Base-by-base conservation (phyloP, 768 basidiomycete genomes). In the Pleurotus ostreatus region DNA sequence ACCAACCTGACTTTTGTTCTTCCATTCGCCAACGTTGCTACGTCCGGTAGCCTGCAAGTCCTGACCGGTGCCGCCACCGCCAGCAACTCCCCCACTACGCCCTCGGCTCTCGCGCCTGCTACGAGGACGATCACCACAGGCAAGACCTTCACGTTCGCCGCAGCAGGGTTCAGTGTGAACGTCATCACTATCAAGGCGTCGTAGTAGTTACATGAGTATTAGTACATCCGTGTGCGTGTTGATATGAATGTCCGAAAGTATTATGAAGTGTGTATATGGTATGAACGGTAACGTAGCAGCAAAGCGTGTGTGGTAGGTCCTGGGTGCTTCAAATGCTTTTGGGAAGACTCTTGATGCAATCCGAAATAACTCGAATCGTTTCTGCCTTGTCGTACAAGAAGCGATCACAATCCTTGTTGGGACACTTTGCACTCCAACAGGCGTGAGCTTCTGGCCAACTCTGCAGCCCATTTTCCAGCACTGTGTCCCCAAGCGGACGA, bases 391-490 rank as follows among this genome's bases (percentile, higher is more conserved):
- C 83, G 51, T 86, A 87, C 30, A 86, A 72, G 18, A 78, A 65
- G 0, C 78, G 75, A 9, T 63, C 66, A 61, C 85, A 87, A 0
- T 65, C 66, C 11, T 34, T 3, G 55, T 75, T 75, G 3, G 71
- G 63, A 60, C 85, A 87, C 45, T 75, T 74, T 1, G 84, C 78
- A 56, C 70, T 70, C 85, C 85, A 87, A 62, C 84, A 87, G 1
- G 78, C 74, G 59, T 71, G 69, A n/a, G 85, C 81, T 60, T 83
- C 80, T 0, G 74, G 68, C 84, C 85, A 87, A 37, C 77, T 75
- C 11, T 63, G 62, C 49, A 87, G 65, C 1, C 84, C 84, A 8
- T 57, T 51, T 7, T 76, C 70, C 57, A 76, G 44, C 38, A 87
- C 71, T 5, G 82, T 82, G 62, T 87, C 85, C 4, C 84, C 85